Evolutionary conservation across 495 filamentous ascomycete genomes (phyloP).

Genomic region (Aspergillus kassunensis): DNA sequence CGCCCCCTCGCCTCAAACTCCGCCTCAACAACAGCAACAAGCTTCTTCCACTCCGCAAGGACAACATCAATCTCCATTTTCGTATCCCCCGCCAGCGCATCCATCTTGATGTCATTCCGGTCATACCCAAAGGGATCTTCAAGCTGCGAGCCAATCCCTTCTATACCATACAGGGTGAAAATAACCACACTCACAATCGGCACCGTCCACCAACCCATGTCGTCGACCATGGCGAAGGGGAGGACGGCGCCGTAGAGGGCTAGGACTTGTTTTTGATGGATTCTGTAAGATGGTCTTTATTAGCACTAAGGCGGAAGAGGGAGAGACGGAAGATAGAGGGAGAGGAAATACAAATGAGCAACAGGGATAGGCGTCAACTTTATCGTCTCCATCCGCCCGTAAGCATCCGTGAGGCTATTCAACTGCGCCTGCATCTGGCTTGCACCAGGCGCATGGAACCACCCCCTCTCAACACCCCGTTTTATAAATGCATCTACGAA

Average conservation of each 20-base stretch:
- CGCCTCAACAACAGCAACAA: slow-evolving; percentile 10
- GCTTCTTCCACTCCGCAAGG: slow-evolving; percentile 57
- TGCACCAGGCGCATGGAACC: slow-evolving; percentile 60
- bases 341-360: slow-evolving; percentile 59
- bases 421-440: slow-evolving; percentile 60
- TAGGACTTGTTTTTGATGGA: slow-evolving; percentile 74
- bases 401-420: slow-evolving; percentile 58
- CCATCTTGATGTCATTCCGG: slow-evolving; percentile 76
- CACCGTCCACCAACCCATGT: slow-evolving; percentile 71
- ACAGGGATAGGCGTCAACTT: slow-evolving; percentile 67
- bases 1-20: background rate
- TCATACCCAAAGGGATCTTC: slow-evolving; percentile 77
- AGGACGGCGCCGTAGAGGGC: slow-evolving; percentile 68
- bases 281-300: slow-evolving; percentile 34
- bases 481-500: slow-evolving; percentile 68
- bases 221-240: slow-evolving; percentile 68
- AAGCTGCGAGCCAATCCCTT: slow-evolving; percentile 67
- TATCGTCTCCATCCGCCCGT: slow-evolving; percentile 73
- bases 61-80: slow-evolving; percentile 61
- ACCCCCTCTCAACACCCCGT: slow-evolving; percentile 52
- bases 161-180: slow-evolving; percentile 72
- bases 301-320: background rate
- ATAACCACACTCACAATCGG: slow-evolving; percentile 63
- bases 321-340: background rate
- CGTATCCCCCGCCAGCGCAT: slow-evolving; percentile 65